phyloP scores from a whole-genome alignment of 2,329 filamentous ascomycete species.

The Arthrobotrys pseudoclavata region DNA sequence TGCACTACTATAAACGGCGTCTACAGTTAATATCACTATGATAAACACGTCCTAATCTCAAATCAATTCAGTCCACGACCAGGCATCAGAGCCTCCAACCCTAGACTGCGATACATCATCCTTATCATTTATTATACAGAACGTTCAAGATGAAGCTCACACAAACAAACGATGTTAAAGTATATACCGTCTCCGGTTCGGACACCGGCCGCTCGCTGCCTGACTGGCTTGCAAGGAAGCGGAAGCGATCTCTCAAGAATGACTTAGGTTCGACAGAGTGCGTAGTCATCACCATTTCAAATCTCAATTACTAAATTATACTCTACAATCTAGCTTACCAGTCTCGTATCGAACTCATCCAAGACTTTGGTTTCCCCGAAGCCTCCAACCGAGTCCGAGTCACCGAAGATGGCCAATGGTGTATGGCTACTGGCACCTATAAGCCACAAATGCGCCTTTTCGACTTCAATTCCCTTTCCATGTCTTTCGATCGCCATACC shows the following conservation, averaged over 20 bases:
- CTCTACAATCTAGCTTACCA: constrained; percentile 77
- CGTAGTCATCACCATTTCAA: neutral
- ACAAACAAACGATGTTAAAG: constrained; percentile 84
- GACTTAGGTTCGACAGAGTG: constrained; percentile 69
- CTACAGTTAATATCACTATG: constrained; percentile 11
- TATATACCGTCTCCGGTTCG: constrained; percentile 95
- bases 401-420: constrained; percentile 96
- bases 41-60: neutral
- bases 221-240: constrained; percentile 91
- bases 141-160: constrained; percentile 78
- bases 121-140: constrained; percentile 28
- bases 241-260: constrained; percentile 91
- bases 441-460: constrained; percentile 94
- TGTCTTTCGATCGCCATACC: constrained; percentile 95
- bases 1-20: neutral
- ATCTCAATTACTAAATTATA: constrained; percentile 11
- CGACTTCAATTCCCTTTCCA: constrained; percentile 88
- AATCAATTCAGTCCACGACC: neutral
- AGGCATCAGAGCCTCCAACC: constrained; percentile 3
- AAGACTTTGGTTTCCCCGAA: constrained; percentile 98
- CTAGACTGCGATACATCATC: neutral
- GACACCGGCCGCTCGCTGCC: constrained; percentile 88
- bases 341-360: constrained; percentile 91
- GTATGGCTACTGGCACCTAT: constrained; percentile 86
- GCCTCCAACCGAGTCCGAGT: constrained; percentile 90